A percentile compares a stretch with the other conserved stretches of the same genome.
Conservation (phyloP, 805 yeast genomes). For the Saccharomyces paradoxus region DNA sequence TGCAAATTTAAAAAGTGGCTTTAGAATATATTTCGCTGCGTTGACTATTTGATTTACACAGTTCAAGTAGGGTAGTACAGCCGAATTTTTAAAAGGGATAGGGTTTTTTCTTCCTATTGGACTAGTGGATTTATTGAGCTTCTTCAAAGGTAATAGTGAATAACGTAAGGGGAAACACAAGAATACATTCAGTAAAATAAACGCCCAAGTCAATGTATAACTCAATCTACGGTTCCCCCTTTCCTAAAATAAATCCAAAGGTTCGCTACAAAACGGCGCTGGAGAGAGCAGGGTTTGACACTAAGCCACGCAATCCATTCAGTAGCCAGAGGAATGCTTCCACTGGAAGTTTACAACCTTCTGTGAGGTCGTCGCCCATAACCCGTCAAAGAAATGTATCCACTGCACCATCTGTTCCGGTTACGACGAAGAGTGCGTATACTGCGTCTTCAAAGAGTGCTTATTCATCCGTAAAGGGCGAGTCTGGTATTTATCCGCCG, state of each 20-base stretch:
- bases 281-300: slow-evolving; percentile 76
- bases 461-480: background rate
- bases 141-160: background rate
- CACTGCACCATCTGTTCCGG: background rate
- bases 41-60: background rate
- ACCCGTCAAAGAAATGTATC: background rate
- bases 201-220: slow-evolving; percentile 9
- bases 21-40: background rate
- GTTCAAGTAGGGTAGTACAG: background rate
- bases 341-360: slow-evolving; percentile 5
- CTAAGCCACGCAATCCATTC: slow-evolving; percentile 19
- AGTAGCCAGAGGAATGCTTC: slow-evolving; percentile 8
- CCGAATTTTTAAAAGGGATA: background rate
- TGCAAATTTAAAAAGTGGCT: background rate
- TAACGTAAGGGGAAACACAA: background rate
- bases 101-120: background rate
- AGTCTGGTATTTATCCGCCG: background rate
- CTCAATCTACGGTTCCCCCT: slow-evolving; percentile 37
- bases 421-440: background rate
- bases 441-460: background rate
- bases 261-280: slow-evolving; percentile 60
- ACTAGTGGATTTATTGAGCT: background rate
- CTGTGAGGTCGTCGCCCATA: background rate
- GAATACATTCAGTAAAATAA: background rate
- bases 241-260: slow-evolving; percentile 62